Base-by-base conservation (phyloP, 352 stramenopile species). In the Globisporangium spiculum region DNA sequence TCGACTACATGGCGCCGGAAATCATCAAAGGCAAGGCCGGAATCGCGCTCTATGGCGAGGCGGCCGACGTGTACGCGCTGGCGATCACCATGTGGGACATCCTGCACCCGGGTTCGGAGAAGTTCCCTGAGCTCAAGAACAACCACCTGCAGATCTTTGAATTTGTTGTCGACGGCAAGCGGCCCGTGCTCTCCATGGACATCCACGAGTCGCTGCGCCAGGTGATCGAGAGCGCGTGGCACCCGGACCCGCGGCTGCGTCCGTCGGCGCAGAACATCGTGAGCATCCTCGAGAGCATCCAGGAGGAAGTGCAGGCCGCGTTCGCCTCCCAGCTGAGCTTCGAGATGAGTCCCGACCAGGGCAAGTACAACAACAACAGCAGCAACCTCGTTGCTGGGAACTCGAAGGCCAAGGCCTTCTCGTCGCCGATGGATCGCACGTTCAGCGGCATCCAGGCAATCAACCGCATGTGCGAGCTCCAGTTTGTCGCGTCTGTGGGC, bases 1-100 rank as follows among this genome's bases (percentile, higher is more conserved):
- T 90, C 3, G 77, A 89, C 52, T 93, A 92, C 72, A 94, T 94
- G 87, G 85, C 87, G 6, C 85, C 85, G 3, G 86, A 95, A 46
- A 75, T 95, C 62, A 91, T 95, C 63, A 83, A 92, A 7, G 82
- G 84, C n/a, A 79, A 80, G 26, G 76, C 69, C 3, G 84, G 81
- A 0, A 12, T 81, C 1, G 81, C 79, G 3, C 32, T 55, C 20
- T 96, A 94, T 64, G 82, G 67, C 20, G 81, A 93, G 56, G 79
- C 80, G 34, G 84, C 86, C 0, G 88, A 94, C 52, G 74, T 95
- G 44, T 95, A 92, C 66, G 82, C 81, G 24, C 66, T 95, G 24
- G 86, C 72, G 18, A 86, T 94, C 55, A 93, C 84, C 18, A 81
- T 95, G 68, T 94, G 86, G 83, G 82, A 94, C 41, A 77, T 95